A percentile compares a stretch with the other conserved stretches of the same genome.
Conservation (phyloP, 208 protist genomes). For the Strigomonas oncopelti region DNA sequence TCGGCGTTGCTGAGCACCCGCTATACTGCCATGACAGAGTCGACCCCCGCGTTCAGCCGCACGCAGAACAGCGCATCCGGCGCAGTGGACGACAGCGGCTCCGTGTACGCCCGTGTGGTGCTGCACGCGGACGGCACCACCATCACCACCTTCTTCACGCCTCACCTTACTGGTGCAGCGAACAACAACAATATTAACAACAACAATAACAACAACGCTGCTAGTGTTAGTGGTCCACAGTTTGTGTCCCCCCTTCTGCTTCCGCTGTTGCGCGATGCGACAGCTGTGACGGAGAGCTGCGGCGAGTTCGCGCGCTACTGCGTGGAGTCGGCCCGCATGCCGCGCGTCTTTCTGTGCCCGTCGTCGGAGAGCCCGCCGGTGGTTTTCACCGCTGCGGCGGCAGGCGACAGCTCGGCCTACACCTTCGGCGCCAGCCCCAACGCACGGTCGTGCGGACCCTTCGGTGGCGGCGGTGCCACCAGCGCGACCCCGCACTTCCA, state of each 20-base stretch:
- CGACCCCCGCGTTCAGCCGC: background rate
- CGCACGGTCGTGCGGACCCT: background rate
- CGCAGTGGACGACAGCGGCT: background rate
- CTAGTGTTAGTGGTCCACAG: background rate
- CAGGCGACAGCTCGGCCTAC: background rate
- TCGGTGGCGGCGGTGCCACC: background rate
- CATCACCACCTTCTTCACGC: slow-evolving; percentile 44
- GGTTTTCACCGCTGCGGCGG: slow-evolving; percentile 1
- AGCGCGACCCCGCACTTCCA: slow-evolving; percentile 3
- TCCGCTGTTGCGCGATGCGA: slow-evolving; percentile 31
- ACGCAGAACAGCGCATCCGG: background rate
- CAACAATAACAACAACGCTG: background rate
- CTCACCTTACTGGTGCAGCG: background rate
- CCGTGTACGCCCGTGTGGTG: slow-evolving; percentile 31
- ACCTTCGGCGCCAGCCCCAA: too few species aligned
- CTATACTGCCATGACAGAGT: background rate
- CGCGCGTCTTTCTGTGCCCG: slow-evolving; percentile 61
- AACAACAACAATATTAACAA: background rate
- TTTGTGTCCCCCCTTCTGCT: slow-evolving; percentile 23
- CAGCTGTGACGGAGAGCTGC: slow-evolving; percentile 20
- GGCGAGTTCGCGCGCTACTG: slow-evolving; percentile 46
- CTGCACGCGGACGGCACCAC: slow-evolving; percentile 58
- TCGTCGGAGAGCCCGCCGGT: background rate
- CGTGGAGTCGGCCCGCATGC: slow-evolving; percentile 62
- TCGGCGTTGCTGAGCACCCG: background rate